These are phyloP conservation scores for Sporobolus alterniflorus DNA, from an alignment of 202 grass and related monocot species.

Conservation along the genomic window DNA sequence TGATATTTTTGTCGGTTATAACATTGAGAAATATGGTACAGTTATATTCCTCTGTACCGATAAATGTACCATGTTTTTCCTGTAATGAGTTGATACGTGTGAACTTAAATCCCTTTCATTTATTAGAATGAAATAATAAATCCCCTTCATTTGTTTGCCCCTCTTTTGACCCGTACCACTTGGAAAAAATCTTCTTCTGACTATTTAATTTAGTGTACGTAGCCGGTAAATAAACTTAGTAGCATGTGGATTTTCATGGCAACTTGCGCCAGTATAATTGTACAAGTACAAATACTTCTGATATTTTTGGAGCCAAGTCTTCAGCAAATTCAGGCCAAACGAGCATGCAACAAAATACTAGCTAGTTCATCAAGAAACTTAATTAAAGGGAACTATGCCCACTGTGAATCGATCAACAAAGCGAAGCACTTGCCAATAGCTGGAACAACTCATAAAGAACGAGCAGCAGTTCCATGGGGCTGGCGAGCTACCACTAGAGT, in stretches of 20 bases:
- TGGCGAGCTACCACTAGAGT: too few relatives aligned
- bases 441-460: too few relatives aligned
- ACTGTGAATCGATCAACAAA: too few relatives aligned
- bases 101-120: not conserved
- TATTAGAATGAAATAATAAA: not conserved
- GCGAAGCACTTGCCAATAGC: too few relatives aligned
- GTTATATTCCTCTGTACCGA: too few relatives aligned
- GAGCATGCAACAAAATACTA: not conserved
- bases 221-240: not conserved
- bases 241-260: not conserved
- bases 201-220: not conserved
- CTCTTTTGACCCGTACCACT: slow-evolving; percentile 30
- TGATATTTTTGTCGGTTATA: too few relatives aligned
- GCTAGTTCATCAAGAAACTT: not conserved
- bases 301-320: not conserved
- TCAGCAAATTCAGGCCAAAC: too few relatives aligned
- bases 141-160: slow-evolving; percentile 23
- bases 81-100: slow-evolving; percentile 13
- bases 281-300: too few relatives aligned
- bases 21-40: too few relatives aligned
- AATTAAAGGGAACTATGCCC: not conserved
- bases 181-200: slow-evolving; percentile 20
- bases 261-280: too few relatives aligned
- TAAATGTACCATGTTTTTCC: too few relatives aligned
- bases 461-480: too few relatives aligned